Base-by-base conservation (phyloP, 495 filamentous ascomycete genomes). In the Aspergillus hancockii region DNA sequence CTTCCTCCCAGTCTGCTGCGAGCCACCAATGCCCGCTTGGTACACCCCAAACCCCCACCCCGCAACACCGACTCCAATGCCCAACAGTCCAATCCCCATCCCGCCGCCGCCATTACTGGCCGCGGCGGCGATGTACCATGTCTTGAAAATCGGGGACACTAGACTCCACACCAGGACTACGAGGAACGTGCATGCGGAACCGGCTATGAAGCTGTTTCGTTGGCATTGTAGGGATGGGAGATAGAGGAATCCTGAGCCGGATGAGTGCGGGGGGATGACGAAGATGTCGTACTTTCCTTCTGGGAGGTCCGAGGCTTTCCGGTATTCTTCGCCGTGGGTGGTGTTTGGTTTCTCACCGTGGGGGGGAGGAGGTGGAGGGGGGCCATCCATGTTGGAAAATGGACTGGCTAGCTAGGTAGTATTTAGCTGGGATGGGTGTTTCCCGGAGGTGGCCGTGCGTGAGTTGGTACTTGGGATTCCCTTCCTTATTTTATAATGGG, bases 281-380 rank as follows among this genome's bases (percentile, higher is more conserved):
- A 97, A 97, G 74, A 97, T 95, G 74, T 98, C 93, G 77, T 95
- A 98, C 69, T 92, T 92, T 30, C 92, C 91, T 0, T 85, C 74
- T 0, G 91, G 92, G 3, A 95, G 79, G 55, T 86, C 88, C 30
- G 77, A 78, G 28, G 76, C 74, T 64, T 77, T 78, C 62, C 75
- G 75, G 53, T 79, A 79, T 63, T 77, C 74, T 23, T 47, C 16
- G 43, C 77, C 77, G 41, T 79, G 55, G 28, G 71, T 78, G 34
- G 72, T 83, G 60, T 86, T 79, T 52, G 87, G 85, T 52, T 80
- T 84, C 50, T 83, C 80, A 72, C 89, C 88, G 73, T 92, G 89
- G 34, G 86, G 85, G 61, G 86, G 89, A 38, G 82, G 81, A 23
- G 81, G 82, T 19, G 81, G 82, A 14, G 88, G 87, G 56, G 86